These are phyloP conservation scores for Hypoxylon rickii DNA, from an alignment of 495 filamentous ascomycete species.

Conservation along the genomic window DNA sequence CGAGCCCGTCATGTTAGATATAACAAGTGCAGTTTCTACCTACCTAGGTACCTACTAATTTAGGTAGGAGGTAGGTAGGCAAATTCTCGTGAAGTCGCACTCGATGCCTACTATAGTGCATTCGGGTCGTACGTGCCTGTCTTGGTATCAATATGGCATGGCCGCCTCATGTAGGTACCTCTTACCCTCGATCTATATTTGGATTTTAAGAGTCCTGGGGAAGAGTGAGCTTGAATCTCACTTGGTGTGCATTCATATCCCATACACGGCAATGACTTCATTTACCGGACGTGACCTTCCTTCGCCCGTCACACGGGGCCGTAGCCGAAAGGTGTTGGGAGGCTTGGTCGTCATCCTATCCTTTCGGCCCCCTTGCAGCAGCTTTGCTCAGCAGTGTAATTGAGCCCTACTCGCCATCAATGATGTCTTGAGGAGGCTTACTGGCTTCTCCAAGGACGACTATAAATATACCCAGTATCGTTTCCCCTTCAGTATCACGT, in stretches of 20 bases:
- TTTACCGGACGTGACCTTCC: conserved; percentile 1
- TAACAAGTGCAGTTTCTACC: too few relatives aligned
- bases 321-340: conserved; percentile 1
- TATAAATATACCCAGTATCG: conserved; percentile 3
- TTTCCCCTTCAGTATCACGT: background rate
- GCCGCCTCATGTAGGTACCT: too few relatives aligned
- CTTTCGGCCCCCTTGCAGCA: conserved; percentile 2
- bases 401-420: background rate
- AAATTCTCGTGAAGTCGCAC: background rate
- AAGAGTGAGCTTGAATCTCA: conserved; percentile 1
- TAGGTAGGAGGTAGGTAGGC: too few relatives aligned
- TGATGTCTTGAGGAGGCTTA: background rate
- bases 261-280: background rate
- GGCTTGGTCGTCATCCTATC: conserved; percentile 6
- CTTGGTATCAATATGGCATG: too few relatives aligned
- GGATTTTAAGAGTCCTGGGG: background rate
- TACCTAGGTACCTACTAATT: too few relatives aligned
- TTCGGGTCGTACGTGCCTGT: background rate
- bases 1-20: background rate
- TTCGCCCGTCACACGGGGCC: conserved; percentile 4
- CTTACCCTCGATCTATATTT: background rate
- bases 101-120: too few relatives aligned
- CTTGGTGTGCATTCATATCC: background rate
- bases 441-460: background rate
- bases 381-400: background rate